Evolutionary conservation across 495 filamentous ascomycete genomes (phyloP), one percentile per base, ranked within the genome.

Genomic region (Penicillium pulvis): DNA sequence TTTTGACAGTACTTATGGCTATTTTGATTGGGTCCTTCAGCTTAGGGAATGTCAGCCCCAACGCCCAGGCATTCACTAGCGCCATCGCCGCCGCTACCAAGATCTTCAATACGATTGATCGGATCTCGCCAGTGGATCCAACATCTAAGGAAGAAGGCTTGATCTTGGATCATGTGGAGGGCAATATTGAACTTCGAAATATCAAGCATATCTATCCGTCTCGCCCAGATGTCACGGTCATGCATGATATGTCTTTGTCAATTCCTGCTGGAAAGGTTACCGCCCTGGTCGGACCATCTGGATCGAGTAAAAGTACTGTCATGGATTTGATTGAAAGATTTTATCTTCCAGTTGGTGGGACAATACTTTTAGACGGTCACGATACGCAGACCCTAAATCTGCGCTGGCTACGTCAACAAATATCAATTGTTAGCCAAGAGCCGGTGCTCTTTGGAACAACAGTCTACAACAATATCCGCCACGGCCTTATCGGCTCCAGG

Each of bases 121-220:
- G 94, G 49, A 58, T 72, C 16, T 98, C 94, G 1, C 93, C 92
- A 1, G 75, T 97, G 43, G 89, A 98, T 71, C 90, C 94, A 1
- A 86, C 83, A 23, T 83, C 83, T 3, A 41, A 0, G 6, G 84
- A 90, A 0, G 81, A 79, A 12, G 93, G 94, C 23, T 70, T 77
- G 45, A 92, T 81, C 53, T 82, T 93, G 8, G 85, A 92, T 4
- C 68, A 84, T 30, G 81, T 95, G 6, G 78, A 87, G 42, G 94
- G 92, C 30, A 86, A 83, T 6, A 86, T 98, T 56, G 89, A 94
- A 61, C 77, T 98, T 16, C 80, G 85, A 61, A 77, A 90, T 60
- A 79, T 98, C 67, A 93, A 89, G 74, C 92, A 96, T 63, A 90
- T 97, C 61, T 98, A 98, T 62, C 94, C 94, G 6, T 96, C 92